Conservation (phyloP, 257 asterid genomes). For the Nicotiana sylvestris region DNA sequence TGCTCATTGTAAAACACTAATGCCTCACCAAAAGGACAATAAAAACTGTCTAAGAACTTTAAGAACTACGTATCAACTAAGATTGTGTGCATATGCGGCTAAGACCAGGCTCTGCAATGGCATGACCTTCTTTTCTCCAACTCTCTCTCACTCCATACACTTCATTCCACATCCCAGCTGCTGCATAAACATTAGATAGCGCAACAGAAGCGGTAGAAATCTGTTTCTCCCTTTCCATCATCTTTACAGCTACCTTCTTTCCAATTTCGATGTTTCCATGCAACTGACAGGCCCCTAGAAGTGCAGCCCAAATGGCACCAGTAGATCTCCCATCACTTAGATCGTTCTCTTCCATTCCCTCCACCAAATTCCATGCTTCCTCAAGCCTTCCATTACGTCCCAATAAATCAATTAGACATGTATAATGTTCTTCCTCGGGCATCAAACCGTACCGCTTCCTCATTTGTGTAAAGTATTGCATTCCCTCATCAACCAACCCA, state of each 20-base stretch:
- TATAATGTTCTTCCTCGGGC: conserved; percentile 32
- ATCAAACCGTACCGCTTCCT: conserved; percentile 21
- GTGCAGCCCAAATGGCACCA: conserved; percentile 37
- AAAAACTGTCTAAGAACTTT: neutral
- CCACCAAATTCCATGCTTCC: conserved; percentile 37
- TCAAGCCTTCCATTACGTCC: conserved; percentile 43
- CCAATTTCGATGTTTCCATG: conserved; percentile 34
- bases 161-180: conserved; percentile 42
- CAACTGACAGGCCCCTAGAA: conserved; percentile 36
- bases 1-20: neutral
- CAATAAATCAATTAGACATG: conserved; percentile 39
- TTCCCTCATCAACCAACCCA: conserved; percentile 36
- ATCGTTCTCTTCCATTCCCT: conserved; percentile 20
- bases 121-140: conserved; percentile 20
- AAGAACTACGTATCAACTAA: neutral
- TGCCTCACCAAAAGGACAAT: neutral
- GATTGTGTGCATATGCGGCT: conserved; percentile 27
- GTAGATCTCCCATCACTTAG: neutral
- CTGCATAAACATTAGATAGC: conserved; percentile 38
- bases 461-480: conserved; percentile 33
- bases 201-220: conserved; percentile 20
- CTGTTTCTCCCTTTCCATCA: conserved; percentile 15
- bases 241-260: conserved; percentile 26
- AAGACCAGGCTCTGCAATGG: conserved; percentile 30
- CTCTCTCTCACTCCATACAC: conserved; percentile 31